Evolutionary conservation across 805 yeast species (phyloP).

Genomic region (Wickerhamiella vanderwaltii): DNA sequence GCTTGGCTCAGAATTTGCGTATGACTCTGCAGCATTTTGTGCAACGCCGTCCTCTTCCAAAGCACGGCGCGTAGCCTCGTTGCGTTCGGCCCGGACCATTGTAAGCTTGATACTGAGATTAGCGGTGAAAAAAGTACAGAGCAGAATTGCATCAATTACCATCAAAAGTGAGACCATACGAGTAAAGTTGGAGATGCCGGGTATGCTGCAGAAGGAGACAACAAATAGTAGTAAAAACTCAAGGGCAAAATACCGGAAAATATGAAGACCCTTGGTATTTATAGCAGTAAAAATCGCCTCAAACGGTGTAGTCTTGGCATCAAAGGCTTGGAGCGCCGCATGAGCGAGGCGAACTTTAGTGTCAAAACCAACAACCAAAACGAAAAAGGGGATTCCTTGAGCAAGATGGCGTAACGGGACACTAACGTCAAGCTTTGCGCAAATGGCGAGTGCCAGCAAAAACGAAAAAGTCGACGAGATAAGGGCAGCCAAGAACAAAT

Average conservation of each 20-base stretch:
- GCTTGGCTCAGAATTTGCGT: conserved; percentile 32
- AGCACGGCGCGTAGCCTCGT: conserved; percentile 61
- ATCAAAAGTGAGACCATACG: conserved; percentile 59
- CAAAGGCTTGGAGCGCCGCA: conserved; percentile 28
- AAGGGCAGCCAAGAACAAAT: conserved; percentile 74
- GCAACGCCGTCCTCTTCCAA: conserved; percentile 89
- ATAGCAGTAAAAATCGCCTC: conserved; percentile 35
- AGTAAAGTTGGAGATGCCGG: conserved; percentile 71
- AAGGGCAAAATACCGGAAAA: conserved; percentile 64
- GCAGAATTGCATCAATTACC: conserved; percentile 55
- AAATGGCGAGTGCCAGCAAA: conserved; percentile 57
- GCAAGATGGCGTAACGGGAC: conserved; percentile 65
- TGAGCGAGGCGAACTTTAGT: conserved; percentile 62
- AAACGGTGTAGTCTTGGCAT: conserved; percentile 29
- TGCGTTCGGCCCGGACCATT: conserved; percentile 72
- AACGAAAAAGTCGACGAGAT: conserved; percentile 74
- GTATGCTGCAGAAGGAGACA: conserved; percentile 45
- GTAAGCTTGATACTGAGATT: conserved; percentile 79
- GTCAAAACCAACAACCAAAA: conserved; percentile 84
- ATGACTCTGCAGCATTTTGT: conserved; percentile 58
- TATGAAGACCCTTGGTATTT: conserved; percentile 26
- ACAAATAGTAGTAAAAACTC: conserved; percentile 56
- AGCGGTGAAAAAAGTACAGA: conserved; percentile 73
- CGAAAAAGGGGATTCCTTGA: conserved; percentile 89
- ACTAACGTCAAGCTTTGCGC: conserved; percentile 43